Conservation (phyloP, 345 rosid genomes). For the Conringia planisiliqua region DNA sequence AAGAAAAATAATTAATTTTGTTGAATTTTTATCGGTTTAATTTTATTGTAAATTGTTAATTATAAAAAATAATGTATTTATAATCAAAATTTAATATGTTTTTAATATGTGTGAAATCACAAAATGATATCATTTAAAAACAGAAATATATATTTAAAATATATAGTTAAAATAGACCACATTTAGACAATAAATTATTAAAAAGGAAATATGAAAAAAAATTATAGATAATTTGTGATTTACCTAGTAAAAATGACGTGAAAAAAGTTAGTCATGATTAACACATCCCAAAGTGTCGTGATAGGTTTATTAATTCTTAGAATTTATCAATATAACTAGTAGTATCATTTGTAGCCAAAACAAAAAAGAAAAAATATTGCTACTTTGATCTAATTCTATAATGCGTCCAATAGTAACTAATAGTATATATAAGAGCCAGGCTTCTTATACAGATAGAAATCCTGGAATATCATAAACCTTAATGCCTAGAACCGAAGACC, state of each 20-base stretch:
- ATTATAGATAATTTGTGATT: neutral
- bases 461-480: neutral
- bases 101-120: too few species aligned
- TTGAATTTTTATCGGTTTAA: too few species aligned
- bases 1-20: too few species aligned
- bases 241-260: neutral
- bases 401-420: neutral
- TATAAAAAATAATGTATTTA: too few species aligned
- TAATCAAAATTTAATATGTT: too few species aligned
- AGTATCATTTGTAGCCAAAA: neutral
- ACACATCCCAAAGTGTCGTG: constrained; percentile 1
- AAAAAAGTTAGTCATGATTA: constrained; percentile 8
- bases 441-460: neutral
- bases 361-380: neutral
- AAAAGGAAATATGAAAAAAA: neutral
- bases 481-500: neutral
- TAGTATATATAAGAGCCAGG: neutral
- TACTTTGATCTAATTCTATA: neutral
- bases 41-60: too few species aligned
- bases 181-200: neutral
- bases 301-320: neutral
- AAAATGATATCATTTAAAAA: too few species aligned
- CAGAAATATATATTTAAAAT: neutral
- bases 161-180: neutral
- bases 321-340: neutral